phyloP scores from a whole-genome alignment of 345 rosid genomes.

The Pistacia vera region DNA sequence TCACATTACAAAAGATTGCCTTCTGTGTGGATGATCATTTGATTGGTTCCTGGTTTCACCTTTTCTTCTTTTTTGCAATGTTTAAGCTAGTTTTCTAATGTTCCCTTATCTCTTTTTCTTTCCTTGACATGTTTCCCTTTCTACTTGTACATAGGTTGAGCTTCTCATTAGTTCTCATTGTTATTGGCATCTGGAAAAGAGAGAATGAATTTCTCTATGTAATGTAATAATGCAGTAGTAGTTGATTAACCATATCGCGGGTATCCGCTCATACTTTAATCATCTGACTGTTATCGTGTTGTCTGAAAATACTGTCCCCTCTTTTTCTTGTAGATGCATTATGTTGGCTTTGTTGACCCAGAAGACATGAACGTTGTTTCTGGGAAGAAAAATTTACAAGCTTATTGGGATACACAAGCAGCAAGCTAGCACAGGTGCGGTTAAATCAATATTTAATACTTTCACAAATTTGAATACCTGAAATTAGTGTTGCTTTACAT shows the following conservation, averaged over 20 bases:
- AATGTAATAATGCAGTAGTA: neutral
- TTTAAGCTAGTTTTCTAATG: neutral
- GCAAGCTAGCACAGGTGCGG: slow-evolving; percentile 95
- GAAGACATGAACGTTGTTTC: slow-evolving; percentile 85
- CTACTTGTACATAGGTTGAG: neutral
- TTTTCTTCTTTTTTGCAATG: too few species aligned
- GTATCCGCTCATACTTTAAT: slow-evolving; percentile 16
- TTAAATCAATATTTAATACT: slow-evolving; percentile 16
- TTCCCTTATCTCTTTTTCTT: neutral
- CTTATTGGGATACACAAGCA: slow-evolving; percentile 63
- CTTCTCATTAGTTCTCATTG: neutral
- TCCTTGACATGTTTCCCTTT: neutral
- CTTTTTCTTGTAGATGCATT: slow-evolving; percentile 69
- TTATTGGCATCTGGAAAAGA: too few species aligned
- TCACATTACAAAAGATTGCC: neutral
- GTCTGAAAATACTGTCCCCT: slow-evolving; percentile 11
- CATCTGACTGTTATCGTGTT: slow-evolving; percentile 9
- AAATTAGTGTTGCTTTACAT: neutral
- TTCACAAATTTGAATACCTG: neutral
- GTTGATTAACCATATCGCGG: neutral
- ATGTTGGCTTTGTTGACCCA: slow-evolving; percentile 84
- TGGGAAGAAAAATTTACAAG: slow-evolving; percentile 79
- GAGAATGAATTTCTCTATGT: too few species aligned
- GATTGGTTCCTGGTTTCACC: too few species aligned
- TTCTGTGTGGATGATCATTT: neutral